These are phyloP conservation scores for Fusarium virguliforme DNA, from an alignment of 2,329 filamentous ascomycete species.

Conservation along the genomic window DNA sequence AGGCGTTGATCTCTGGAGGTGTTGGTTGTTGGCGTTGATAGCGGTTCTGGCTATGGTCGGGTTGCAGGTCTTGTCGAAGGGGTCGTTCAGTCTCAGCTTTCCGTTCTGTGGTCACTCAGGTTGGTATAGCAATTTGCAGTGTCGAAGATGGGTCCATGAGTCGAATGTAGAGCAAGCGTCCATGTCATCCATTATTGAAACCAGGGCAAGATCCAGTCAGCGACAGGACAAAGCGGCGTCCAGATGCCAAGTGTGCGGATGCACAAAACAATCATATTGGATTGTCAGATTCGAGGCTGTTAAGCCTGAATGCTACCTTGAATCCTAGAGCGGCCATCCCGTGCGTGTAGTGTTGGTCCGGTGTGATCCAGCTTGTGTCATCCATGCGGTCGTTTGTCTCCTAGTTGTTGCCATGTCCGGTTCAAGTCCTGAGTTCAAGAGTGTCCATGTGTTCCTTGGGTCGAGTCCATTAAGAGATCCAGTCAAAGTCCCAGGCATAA, in stretches of 20 bases:
- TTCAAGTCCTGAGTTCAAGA: conserved; percentile 6
- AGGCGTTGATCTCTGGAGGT: background rate
- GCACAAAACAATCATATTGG: conserved; percentile 56
- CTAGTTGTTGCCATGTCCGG: conserved; percentile 35
- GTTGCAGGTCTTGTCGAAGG: background rate
- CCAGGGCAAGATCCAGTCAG: conserved; percentile 25
- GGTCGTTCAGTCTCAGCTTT: conserved; percentile 25
- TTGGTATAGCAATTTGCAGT: conserved; percentile 43
- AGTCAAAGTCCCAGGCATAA: conserved; percentile 37
- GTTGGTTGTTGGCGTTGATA: background rate
- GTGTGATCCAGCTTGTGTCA: background rate
- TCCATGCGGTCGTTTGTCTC: conserved; percentile 28
- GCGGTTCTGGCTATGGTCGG: background rate
- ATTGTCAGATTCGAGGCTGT: conserved; percentile 49
- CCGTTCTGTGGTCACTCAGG: conserved; percentile 39
- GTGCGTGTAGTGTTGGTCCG: conserved; percentile 33
- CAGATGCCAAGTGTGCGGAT: conserved; percentile 47
- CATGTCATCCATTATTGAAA: conserved; percentile 36
- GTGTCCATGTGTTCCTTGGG: conserved; percentile 34
- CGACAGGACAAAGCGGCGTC: conserved; percentile 22
- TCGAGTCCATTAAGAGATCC: conserved; percentile 41
- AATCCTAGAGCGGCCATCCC: conserved; percentile 30
- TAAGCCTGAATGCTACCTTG: conserved; percentile 39
- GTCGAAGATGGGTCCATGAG: conserved; percentile 28
- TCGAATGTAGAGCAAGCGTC: conserved; percentile 35